Base-by-base conservation (phyloP, 1,284 basidiomycete genomes). In the Thecaphora frezii region DNA sequence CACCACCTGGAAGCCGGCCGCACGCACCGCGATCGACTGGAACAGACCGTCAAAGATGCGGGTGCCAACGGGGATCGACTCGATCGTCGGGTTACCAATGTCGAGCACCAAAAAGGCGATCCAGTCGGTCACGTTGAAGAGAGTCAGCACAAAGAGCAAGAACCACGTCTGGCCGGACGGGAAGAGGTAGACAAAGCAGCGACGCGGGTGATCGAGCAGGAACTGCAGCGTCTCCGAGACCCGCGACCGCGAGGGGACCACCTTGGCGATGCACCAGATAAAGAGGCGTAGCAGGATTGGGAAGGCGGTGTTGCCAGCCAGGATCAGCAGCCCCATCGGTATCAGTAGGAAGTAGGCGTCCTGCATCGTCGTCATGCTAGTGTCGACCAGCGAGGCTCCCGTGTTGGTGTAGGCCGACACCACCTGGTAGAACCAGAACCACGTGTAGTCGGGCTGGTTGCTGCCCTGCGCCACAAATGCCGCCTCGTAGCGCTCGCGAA, bases 81-180 rank as follows among this genome's bases (percentile, higher is more conserved):
- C 85, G 28, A 93, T 88, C 3, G 82, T 84, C 22, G 86, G 81
- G 55, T 88, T 93, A 7, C 90, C 88, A 44, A 94, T 88, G 75
- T 97, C 91, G 39, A 97, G 83, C 1, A 97, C 83, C 72, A 96
- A 81, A 81, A 97, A 93, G 69, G 86, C 88, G 50, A 93, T 83
- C 86, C 90, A 96, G 81, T 97, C 92, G 44, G 87, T 87, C 37
- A 83, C 76, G 60, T 87, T 91, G 30, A 97, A 82, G 4, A 82
- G 73, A 10, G 89, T 40, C 41, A 96, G 87, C 2, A 81, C 76
- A 23, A 85, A 84, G 0, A 91, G 65, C 16, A 97, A 84, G 70
- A 93, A 91, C 91, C 92, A 94, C 1, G 93, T 97, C 77, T 97
- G 93, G 66, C 69, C 69, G 0, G 91, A 88, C 0, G 94, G 94